phyloP scores from a whole-genome alignment of 2,329 filamentous ascomycete species.

The Aspergillus aculeatus region DNA sequence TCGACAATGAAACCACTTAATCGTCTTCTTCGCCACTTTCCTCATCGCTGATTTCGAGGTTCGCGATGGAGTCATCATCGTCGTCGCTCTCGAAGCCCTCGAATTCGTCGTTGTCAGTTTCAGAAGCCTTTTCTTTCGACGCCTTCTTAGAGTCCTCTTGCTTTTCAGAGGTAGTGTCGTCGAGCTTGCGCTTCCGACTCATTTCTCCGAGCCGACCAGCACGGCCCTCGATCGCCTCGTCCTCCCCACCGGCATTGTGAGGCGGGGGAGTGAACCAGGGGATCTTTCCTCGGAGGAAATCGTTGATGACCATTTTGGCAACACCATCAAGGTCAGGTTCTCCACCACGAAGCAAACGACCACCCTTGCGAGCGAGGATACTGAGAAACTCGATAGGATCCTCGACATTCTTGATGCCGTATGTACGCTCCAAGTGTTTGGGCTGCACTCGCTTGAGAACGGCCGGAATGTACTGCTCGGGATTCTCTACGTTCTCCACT shows the following conservation, averaged over 20 bases:
- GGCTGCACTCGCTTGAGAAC: slow-evolving; percentile 77
- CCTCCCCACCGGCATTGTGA: slow-evolving; percentile 50
- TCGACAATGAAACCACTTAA: slow-evolving; percentile 16
- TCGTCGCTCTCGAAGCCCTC: slow-evolving; percentile 41
- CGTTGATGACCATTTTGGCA: slow-evolving; percentile 94
- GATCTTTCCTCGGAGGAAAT: slow-evolving; percentile 91
- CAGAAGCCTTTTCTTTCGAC: slow-evolving; percentile 36
- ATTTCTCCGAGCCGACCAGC: slow-evolving; percentile 83
- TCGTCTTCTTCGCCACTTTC: slow-evolving; percentile 46
- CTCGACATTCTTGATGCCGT: slow-evolving; percentile 77
- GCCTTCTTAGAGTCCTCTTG: slow-evolving; percentile 29
- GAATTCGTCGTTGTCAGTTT: slow-evolving; percentile 30
- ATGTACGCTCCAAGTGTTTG: slow-evolving; percentile 88
- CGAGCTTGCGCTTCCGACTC: slow-evolving; percentile 72
- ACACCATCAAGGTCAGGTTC: slow-evolving; percentile 93
- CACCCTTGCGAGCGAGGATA: slow-evolving; percentile 79
- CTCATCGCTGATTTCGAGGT: slow-evolving; percentile 44
- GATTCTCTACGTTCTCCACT: slow-evolving; percentile 94
- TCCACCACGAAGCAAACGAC: slow-evolving; percentile 83
- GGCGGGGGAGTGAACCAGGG: slow-evolving; percentile 93
- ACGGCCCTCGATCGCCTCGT: slow-evolving; percentile 63
- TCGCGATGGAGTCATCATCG: slow-evolving; percentile 45
- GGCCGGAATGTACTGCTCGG: slow-evolving; percentile 89
- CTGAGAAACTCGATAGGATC: slow-evolving; percentile 82
- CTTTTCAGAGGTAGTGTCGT: slow-evolving; percentile 47